Percentiles rank a stretch among this genome's conserved stretches.
phyloP scores from a whole-genome alignment of 345 rosid species.

The Barbarea vulgaris region DNA sequence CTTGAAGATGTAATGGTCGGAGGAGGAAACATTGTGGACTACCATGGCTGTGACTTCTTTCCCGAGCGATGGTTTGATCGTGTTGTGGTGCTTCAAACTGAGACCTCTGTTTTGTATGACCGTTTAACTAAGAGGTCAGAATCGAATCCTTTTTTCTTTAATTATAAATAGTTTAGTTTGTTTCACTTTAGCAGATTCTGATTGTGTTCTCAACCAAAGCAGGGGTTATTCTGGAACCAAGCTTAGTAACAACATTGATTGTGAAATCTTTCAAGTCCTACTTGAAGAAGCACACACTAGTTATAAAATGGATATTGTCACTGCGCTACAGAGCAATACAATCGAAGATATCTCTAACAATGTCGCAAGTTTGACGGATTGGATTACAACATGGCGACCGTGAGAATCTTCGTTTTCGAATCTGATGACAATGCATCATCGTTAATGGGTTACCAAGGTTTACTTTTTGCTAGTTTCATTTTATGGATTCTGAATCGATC shows the following conservation, averaged over 20 bases:
- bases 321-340: constrained; percentile 59
- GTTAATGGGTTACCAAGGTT: neutral
- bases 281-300: constrained; percentile 88
- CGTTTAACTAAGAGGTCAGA: constrained; percentile 75
- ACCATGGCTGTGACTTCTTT: constrained; percentile 93
- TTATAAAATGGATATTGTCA: constrained; percentile 63
- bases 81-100: constrained; percentile 83
- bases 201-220: constrained; percentile 20
- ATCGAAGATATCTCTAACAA: constrained; percentile 70
- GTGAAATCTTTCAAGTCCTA: constrained; percentile 76
- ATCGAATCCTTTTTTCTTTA: neutral
- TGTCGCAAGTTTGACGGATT: constrained; percentile 56
- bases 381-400: constrained; percentile 64
- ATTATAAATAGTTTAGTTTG: neutral
- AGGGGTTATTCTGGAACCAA: constrained; percentile 74
- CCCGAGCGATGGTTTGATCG: constrained; percentile 87
- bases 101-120: constrained; percentile 71
- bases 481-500: neutral
- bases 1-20: constrained; percentile 79
- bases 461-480: neutral
- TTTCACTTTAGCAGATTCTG: neutral
- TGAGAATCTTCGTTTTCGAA: neutral
- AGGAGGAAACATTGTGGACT: constrained; percentile 88
- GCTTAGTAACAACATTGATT: constrained; percentile 79
- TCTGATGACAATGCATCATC: neutral